Conservation (phyloP, 208 protist species). For the Acanthamoeba triangularis region DNA sequence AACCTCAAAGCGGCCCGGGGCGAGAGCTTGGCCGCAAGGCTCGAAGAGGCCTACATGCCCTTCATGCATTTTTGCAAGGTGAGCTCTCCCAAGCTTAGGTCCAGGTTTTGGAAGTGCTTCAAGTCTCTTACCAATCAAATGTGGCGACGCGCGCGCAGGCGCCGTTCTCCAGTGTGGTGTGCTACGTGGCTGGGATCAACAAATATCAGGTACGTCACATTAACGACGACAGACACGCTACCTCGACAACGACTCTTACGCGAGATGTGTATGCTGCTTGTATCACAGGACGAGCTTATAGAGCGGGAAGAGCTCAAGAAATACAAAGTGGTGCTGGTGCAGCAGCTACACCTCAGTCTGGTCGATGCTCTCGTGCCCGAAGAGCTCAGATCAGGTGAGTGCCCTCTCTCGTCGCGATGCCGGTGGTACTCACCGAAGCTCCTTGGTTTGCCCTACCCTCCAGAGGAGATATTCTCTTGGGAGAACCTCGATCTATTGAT, state of each 20-base stretch:
- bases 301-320: neutral
- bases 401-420: neutral
- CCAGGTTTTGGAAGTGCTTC: too few relatives aligned
- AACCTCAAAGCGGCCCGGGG: neutral
- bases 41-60: conserved; percentile 19
- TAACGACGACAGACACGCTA: neutral
- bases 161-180: neutral
- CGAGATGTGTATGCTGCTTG: neutral
- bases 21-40: neutral
- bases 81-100: too few relatives aligned
- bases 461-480: neutral
- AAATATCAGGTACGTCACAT: neutral
- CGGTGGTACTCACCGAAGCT: neutral
- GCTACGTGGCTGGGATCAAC: neutral
- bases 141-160: neutral
- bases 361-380: neutral
- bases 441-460: neutral
- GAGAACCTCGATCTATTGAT: conserved; percentile 1
- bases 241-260: neutral
- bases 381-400: neutral
- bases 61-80: conserved; percentile 41
- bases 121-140: neutral
- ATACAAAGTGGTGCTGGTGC: neutral
- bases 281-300: neutral
- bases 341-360: neutral